Evolutionary conservation across 2,329 filamentous ascomycete species (phyloP).

Genomic region (Epichloe elymi): DNA sequence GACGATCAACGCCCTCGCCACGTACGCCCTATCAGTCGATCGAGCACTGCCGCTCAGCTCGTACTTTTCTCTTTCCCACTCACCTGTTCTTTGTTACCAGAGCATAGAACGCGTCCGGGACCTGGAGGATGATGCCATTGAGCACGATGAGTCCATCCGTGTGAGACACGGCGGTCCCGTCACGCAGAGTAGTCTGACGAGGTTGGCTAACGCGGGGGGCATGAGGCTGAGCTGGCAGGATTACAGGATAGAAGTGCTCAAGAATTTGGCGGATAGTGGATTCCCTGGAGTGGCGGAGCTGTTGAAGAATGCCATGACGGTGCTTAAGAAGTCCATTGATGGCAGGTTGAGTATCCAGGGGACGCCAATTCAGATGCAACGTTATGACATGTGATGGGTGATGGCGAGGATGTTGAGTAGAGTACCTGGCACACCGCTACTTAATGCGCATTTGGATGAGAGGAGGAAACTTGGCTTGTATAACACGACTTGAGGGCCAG

Average conservation of each 20-base stretch:
- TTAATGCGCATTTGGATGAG: too few species aligned
- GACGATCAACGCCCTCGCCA: slow-evolving; percentile 31
- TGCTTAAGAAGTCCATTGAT: slow-evolving; percentile 42
- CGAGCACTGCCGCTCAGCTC: slow-evolving; percentile 31
- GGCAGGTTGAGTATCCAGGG: slow-evolving; percentile 13
- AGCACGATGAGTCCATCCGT: slow-evolving; percentile 24
- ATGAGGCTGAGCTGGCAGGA: slow-evolving; percentile 56
- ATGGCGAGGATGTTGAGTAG: slow-evolving; percentile 16
- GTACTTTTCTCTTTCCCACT: slow-evolving; percentile 46
- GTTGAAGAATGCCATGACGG: slow-evolving; percentile 73
- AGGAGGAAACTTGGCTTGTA: too few species aligned
- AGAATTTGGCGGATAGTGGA: slow-evolving; percentile 50
- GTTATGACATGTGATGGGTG: background rate
- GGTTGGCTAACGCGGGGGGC: slow-evolving; percentile 49
- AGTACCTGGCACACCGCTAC: background rate
- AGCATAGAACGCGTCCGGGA: slow-evolving; percentile 42
- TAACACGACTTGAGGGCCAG: too few species aligned
- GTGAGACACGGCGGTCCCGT: slow-evolving; percentile 54
- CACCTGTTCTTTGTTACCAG: slow-evolving; percentile 41
- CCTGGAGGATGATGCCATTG: slow-evolving; percentile 42
- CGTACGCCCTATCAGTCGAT: slow-evolving; percentile 37
- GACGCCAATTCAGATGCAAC: slow-evolving; percentile 5
- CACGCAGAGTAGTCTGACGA: slow-evolving; percentile 50
- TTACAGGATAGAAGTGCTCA: slow-evolving; percentile 61
- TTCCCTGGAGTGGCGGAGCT: slow-evolving; percentile 54